Base-by-base conservation (phyloP, 495 filamentous ascomycete genomes). In the Articulospora tetracladia region DNA sequence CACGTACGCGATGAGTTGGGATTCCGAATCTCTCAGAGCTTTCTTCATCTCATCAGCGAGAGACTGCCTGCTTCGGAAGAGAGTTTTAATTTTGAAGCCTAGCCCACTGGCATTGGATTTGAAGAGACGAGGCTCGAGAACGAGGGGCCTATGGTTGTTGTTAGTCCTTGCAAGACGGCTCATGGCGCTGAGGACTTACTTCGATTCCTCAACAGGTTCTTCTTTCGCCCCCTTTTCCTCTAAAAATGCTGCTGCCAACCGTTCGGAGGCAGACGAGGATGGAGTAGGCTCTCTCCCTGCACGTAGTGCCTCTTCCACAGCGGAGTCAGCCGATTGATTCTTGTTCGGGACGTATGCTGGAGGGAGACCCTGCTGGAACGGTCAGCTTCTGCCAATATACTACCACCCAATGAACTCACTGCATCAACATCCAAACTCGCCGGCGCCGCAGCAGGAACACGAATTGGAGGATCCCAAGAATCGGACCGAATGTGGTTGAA, bases 1-100 rank as follows among this genome's bases (percentile, higher is more conserved):
- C n/a, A 66, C 56, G 13, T 22, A 62, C 1, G 64, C 64, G 13
- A 53, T 36, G 26, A 66, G 57, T 3, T 53, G 30, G 13, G 64
- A 66, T 6, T 66, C 56, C 0, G 59, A 39, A 30, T 66, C 51
- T n/a, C 44, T 28, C n/a, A 66, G 57, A 26, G 48, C 39, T 22
- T 44, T 54, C 48, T 52, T 59, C 64, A 66, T 66, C 47, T 66
- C 64, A 8, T 32, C 36, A 1, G 64, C 64, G 7, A 66, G 64
- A 6, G 64, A 63, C 24, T 63, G 49, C 22, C 63, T 63, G 53
- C 64, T 66, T 36, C 60, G 36, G 60, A 66, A 66, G 10, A 66
- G 25, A 44, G 23, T 63, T 46, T 60, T 62, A 25, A 63, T 19
- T 32, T 66, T 66, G 39, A 66, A 66, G 8, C 46, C 32, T 17